A percentile compares a stretch with the other conserved stretches of the same genome.
Conservation (phyloP, 352 stramenopile genomes). For the Globisporangium nagaii region DNA sequence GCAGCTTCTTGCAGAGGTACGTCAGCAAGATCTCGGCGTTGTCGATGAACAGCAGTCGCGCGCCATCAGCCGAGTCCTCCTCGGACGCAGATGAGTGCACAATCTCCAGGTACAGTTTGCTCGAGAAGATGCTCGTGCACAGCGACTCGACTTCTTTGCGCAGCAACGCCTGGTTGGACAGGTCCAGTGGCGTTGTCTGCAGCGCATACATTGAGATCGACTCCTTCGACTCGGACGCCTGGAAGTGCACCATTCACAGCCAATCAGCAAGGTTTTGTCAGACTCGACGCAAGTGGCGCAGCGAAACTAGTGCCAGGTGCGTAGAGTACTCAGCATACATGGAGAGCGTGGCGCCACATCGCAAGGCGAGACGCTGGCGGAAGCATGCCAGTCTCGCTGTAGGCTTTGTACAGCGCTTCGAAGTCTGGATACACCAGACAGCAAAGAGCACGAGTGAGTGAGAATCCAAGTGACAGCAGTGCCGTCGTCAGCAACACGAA, state of each 20-base stretch:
- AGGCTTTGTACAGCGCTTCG: slow-evolving; percentile 19
- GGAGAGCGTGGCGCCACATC: slow-evolving; percentile 53
- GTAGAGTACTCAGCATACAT: slow-evolving; percentile 21
- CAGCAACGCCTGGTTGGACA: slow-evolving; percentile 42
- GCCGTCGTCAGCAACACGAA: no score
- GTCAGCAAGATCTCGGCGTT: slow-evolving; percentile 67
- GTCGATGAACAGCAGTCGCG: slow-evolving; percentile 71
- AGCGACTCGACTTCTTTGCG: slow-evolving; percentile 69
- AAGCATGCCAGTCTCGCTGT: slow-evolving; percentile 31
- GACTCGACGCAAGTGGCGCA: background rate
- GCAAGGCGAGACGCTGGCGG: slow-evolving; percentile 33
- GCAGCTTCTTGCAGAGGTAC: slow-evolving; percentile 56
- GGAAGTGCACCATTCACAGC: background rate
- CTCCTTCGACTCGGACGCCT: slow-evolving; percentile 23
- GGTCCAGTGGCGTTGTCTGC: slow-evolving; percentile 53
- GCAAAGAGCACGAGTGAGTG: no score
- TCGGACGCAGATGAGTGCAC: slow-evolving; percentile 17
- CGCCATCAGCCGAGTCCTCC: slow-evolving; percentile 36
- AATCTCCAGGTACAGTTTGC: slow-evolving; percentile 37
- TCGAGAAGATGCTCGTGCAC: slow-evolving; percentile 59
- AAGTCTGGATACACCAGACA: slow-evolving; percentile 24
- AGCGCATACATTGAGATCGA: slow-evolving; percentile 65
- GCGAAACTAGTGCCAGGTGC: no score
- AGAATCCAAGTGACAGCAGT: no score
- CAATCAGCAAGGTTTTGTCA: background rate